phyloP scores from a whole-genome alignment of 2,329 filamentous ascomycete species.

The Aspergillus nomiae region DNA sequence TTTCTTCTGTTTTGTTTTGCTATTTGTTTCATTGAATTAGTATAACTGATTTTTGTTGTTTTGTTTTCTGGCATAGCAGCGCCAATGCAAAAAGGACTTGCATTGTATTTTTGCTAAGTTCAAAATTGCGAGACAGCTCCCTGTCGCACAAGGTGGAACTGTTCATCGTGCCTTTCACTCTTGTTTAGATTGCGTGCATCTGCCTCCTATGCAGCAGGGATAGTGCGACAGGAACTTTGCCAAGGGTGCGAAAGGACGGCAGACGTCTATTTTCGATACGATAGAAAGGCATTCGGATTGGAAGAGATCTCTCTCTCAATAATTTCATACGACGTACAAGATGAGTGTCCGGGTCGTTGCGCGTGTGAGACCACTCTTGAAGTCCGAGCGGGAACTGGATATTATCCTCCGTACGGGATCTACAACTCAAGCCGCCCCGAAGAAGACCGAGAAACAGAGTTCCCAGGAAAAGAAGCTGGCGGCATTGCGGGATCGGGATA shows the following conservation, averaged over 20 bases:
- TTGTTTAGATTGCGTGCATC: background rate
- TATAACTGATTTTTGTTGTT: background rate
- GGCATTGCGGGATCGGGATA: conserved; percentile 56
- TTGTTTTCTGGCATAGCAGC: background rate
- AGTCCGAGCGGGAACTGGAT: conserved; percentile 83
- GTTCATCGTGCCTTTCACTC: background rate
- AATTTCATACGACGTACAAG: conserved; percentile 14
- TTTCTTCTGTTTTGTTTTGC: conserved; percentile 10
- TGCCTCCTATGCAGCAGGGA: background rate
- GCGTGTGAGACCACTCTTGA: conserved; percentile 83
- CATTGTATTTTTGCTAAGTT: background rate
- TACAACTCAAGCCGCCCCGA: conserved; percentile 18
- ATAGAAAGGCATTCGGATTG: background rate
- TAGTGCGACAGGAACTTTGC: background rate
- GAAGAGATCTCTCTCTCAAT: background rate
- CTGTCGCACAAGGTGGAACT: background rate
- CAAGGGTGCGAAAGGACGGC: background rate
- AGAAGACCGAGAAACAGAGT: conserved; percentile 29
- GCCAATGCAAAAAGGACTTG: background rate
- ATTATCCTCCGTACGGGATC: conserved; percentile 75
- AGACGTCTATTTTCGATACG: background rate
- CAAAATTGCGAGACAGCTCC: background rate
- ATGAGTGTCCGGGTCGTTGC: conserved; percentile 79
- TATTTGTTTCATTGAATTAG: background rate
- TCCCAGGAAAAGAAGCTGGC: conserved; percentile 28